Conservation (phyloP, 2,329 filamentous ascomycete genomes). For the Colletotrichum horii region DNA sequence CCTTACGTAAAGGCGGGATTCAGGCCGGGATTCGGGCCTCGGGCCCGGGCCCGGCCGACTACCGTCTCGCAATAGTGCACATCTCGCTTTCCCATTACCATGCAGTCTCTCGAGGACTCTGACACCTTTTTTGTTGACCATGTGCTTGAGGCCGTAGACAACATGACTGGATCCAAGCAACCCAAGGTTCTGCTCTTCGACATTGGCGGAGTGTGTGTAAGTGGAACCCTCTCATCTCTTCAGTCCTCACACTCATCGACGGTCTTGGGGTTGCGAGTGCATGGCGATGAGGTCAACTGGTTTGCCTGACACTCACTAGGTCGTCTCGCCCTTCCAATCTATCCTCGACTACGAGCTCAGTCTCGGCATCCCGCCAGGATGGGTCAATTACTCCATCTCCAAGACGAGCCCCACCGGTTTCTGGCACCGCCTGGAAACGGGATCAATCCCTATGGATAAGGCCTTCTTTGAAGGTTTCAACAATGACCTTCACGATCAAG, state of each 20-base stretch:
- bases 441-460: constrained; percentile 76
- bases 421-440: constrained; percentile 89
- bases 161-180: constrained; percentile 49
- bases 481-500: constrained; percentile 69
- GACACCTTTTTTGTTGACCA: constrained; percentile 29
- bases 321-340: constrained; percentile 88
- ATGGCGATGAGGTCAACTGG: background rate
- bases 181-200: constrained; percentile 89
- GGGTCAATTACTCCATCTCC: constrained; percentile 91
- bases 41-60: too few species aligned
- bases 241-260: background rate
- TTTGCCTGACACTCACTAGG: constrained; percentile 53
- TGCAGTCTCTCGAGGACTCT: constrained; percentile 14
- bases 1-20: too few species aligned
- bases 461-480: constrained; percentile 80
- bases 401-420: constrained; percentile 77
- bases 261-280: background rate
- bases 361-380: constrained; percentile 80
- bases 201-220: constrained; percentile 95
- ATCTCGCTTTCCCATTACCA: background rate
- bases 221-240: constrained; percentile 41
- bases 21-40: too few species aligned
- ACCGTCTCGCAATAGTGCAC: too few species aligned
- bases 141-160: constrained; percentile 33
- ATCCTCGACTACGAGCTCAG: constrained; percentile 89